Percentiles rank a stretch among this genome's conserved stretches.
These are phyloP conservation scores for Auriscalpium vulgare DNA, from an alignment of 768 basidiomycete species.

Conservation along the genomic window DNA sequence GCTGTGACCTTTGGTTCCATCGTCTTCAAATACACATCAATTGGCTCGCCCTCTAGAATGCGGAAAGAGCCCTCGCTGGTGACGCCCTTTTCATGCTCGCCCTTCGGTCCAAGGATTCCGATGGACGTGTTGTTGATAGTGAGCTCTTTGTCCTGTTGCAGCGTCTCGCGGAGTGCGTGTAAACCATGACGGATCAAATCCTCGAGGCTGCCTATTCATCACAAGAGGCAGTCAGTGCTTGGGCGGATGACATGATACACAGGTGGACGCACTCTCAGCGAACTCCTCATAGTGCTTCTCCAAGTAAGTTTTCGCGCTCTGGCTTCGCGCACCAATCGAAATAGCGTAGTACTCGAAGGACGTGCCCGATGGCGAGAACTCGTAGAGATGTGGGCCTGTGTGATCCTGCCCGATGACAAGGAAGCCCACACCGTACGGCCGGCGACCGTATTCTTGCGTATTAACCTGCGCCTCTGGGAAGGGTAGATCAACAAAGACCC, in stretches of 20 bases:
- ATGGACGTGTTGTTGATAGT: conserved; percentile 91
- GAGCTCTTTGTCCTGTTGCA: conserved; percentile 97
- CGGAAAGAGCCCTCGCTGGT: conserved; percentile 62
- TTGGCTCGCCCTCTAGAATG: conserved; percentile 77
- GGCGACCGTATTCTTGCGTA: conserved; percentile 95
- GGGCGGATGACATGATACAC: neutral
- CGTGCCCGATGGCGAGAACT: conserved; percentile 96
- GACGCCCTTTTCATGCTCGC: conserved; percentile 45
- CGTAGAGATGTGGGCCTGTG: conserved; percentile 95
- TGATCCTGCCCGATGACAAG: conserved; percentile 95
- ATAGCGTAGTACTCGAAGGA: conserved; percentile 98
- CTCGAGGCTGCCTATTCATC: conserved; percentile 62
- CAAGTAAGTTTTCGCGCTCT: conserved; percentile 97
- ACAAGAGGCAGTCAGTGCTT: neutral
- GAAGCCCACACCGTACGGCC: conserved; percentile 98
- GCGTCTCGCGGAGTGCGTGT: conserved; percentile 89
- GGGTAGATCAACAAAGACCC: neutral
- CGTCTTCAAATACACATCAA: conserved; percentile 65
- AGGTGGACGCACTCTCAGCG: conserved; percentile 57
- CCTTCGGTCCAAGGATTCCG: conserved; percentile 78
- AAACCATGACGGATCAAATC: conserved; percentile 90
- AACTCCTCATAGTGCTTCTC: conserved; percentile 92
- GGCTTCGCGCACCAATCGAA: conserved; percentile 96
- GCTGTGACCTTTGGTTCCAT: conserved; percentile 67
- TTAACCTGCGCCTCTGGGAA: conserved; percentile 90